Evolutionary conservation across 75 land plant species (phyloP).

Genomic region (Isoetes taiwanensis): DNA sequence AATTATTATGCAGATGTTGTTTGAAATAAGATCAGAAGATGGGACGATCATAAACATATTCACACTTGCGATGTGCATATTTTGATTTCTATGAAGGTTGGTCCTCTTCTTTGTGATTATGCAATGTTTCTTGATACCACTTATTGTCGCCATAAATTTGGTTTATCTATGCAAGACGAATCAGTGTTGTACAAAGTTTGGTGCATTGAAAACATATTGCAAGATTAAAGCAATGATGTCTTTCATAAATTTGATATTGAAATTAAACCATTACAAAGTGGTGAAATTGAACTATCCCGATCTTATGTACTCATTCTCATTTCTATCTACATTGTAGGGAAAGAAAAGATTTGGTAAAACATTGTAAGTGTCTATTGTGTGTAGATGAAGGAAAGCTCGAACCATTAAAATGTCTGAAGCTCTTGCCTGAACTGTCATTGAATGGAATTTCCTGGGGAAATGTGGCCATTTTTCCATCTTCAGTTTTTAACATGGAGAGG

Average conservation of each 20-base stretch:
- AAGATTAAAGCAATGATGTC: too few relatives aligned
- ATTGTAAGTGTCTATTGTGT: constrained; percentile 34
- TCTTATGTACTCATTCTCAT: too few relatives aligned
- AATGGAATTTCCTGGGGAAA: constrained; percentile 94
- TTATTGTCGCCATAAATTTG: constrained; percentile 78
- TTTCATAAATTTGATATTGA: too few relatives aligned
- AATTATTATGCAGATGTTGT: constrained; percentile 97
- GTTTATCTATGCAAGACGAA: constrained; percentile 63
- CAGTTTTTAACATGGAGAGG: constrained; percentile 85
- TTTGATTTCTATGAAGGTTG: constrained; percentile 38
- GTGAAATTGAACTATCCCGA: too few relatives aligned
- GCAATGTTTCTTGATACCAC: constrained; percentile 84
- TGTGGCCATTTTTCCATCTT: constrained; percentile 89
- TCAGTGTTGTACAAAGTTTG: constrained; percentile 59
- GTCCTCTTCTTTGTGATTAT: constrained; percentile 34
- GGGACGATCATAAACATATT: constrained; percentile 37
- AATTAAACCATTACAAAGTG: too few relatives aligned
- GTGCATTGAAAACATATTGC: too few relatives aligned
- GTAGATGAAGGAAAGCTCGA: constrained; percentile 56
- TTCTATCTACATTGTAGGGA: constrained; percentile 84
- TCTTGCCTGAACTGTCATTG: constrained; percentile 48
- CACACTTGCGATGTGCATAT: constrained; percentile 89
- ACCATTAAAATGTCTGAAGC: constrained; percentile 46
- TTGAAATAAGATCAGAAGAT: too few relatives aligned
- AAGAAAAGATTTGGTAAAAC: constrained; percentile 68